Evolutionary conservation across 805 yeast genomes (phyloP), one percentile per base, ranked within the genome.

Genomic region (Starmerella apis): DNA sequence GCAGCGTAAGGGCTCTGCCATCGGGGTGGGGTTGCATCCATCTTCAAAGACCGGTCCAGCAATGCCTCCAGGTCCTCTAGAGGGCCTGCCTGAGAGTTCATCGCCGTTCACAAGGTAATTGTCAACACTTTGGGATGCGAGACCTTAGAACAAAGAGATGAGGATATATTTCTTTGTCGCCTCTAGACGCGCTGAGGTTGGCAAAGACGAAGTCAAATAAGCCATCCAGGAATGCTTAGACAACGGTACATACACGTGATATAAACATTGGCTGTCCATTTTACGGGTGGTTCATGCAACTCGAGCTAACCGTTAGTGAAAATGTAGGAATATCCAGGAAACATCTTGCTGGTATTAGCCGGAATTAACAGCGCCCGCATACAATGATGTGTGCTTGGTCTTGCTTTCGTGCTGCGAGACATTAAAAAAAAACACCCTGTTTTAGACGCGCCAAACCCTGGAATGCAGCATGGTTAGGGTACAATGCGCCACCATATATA

Each of bases 21-120:
- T 25, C 51, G 54, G 7, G 56, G 56, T 9, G 56, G 54, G 5
- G 47, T 46, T 9, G 50, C 47, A 18, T 51, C 47, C 20, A 55
- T 48, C 23, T 48, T 48, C 16, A 55, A 43, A 19, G 47, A 28
- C 18, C 58, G 52, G 42, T 55, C 58, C 31, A 55, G 46, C 58
- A 55, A 42, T n/a, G 54, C 54, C 39, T 53, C 56, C 14, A 55
- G 56, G 41, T 55, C 58, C 41, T 54, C 57, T 20, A 49, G 33
- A 7, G 49, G 43, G 25, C 44, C 55, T 16, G 48, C 33, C 33
- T 16, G 44, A 9, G 44, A 41, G 16, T 41, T 41, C 38, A 23
- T 47, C 35, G 36, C 30, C 18, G 41, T 32, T 39, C 39, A 25
- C 32, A 10, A 14, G 16, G 23, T 41, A 41, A 41, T 41, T 41